These are phyloP conservation scores for Endogone sp. DNA, from an alignment of 192 early-diverging fungal species.

Conservation along the genomic window DNA sequence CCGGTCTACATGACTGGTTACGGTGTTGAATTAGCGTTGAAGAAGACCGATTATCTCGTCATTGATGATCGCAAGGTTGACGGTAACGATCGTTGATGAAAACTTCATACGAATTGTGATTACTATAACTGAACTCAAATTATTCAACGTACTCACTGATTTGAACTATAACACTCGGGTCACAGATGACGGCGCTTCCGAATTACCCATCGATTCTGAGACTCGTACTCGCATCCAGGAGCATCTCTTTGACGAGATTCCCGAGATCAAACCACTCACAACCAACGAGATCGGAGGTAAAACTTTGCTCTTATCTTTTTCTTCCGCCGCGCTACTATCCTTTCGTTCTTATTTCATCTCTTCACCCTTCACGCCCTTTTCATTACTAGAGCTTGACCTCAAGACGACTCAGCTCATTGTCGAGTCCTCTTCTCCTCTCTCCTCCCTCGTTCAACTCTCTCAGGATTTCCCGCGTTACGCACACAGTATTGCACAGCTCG, in stretches of 20 bases:
- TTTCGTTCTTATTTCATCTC: too few relatives aligned
- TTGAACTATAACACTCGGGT: too few relatives aligned
- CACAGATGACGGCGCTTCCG: constrained; percentile 3
- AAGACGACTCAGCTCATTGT: constrained; percentile 72
- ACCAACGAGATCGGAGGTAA: constrained; percentile 51
- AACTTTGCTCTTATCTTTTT: not conserved
- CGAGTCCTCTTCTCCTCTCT: constrained; percentile 54
- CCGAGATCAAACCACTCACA: constrained; percentile 46
- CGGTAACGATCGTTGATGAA: constrained; percentile 8
- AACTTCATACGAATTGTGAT: too few relatives aligned
- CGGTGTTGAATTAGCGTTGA: constrained; percentile 90
- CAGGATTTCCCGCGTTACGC: constrained; percentile 92
- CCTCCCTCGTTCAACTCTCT: constrained; percentile 58
- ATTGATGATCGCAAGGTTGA: constrained; percentile 84
- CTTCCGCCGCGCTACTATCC: too few relatives aligned
- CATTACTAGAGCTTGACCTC: constrained; percentile 50
- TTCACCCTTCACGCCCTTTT: not conserved
- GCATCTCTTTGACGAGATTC: constrained; percentile 38
- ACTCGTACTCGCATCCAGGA: constrained; percentile 5
- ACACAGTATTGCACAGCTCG: constrained; percentile 59
- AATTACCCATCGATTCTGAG: not conserved
- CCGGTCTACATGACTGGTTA: constrained; percentile 77
- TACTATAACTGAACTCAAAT: too few relatives aligned
- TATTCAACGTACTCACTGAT: too few relatives aligned
- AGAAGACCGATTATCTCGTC: constrained; percentile 96